Conservation (phyloP, 208 protist species). For the Crithidia acanthocephali region DNA sequence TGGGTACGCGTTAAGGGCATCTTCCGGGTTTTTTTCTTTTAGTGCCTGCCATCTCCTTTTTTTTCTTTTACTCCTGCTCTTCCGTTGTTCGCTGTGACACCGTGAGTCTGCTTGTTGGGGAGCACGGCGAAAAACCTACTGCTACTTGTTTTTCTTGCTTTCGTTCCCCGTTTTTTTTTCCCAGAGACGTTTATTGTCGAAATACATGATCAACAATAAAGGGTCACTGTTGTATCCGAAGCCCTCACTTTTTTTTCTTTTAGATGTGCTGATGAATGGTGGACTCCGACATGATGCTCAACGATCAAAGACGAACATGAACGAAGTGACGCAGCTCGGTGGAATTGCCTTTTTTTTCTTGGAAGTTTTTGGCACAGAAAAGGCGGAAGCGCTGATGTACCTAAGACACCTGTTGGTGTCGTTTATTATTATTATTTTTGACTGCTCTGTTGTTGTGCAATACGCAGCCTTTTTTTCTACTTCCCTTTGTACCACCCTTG, state of each 20-base stretch:
- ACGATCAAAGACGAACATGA: not conserved
- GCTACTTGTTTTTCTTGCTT: not conserved
- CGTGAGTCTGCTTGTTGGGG: not conserved
- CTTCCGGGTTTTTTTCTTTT: too few species aligned
- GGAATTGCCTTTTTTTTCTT: too few species aligned
- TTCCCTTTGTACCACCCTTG: not conserved
- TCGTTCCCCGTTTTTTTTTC: constrained; percentile 1
- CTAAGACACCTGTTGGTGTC: too few species aligned
- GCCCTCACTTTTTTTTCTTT: not conserved
- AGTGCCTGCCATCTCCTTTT: too few species aligned
- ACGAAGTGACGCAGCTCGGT: not conserved
- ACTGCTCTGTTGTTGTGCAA: too few species aligned
- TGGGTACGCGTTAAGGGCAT: too few species aligned
- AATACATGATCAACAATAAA: constrained; percentile 10
- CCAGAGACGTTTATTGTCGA: constrained; percentile 4
- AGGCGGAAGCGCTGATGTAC: too few species aligned
- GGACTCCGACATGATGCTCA: not conserved
- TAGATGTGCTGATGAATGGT: not conserved
- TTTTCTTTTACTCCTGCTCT: too few species aligned
- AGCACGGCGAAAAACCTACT: not conserved
- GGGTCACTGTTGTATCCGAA: not conserved
- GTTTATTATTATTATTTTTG: too few species aligned
- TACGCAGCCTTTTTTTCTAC: not conserved
- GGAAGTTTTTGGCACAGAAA: too few species aligned
- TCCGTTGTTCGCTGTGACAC: not conserved